Evolutionary conservation across 1,284 basidiomycete species (phyloP), one percentile per base, ranked within the genome.

Genomic region (Sanguinoderma infundibulare): DNA sequence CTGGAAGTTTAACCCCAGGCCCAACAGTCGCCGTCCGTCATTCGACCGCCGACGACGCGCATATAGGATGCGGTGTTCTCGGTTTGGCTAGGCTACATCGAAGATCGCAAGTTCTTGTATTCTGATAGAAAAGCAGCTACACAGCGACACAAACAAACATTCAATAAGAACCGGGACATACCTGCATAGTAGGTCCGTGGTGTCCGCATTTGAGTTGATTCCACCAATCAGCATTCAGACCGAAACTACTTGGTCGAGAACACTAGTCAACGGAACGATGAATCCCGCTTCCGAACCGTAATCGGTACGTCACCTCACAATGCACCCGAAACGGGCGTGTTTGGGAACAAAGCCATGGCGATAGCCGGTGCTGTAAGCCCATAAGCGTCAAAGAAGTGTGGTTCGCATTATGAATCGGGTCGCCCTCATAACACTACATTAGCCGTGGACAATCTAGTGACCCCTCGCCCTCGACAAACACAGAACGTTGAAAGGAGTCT

Each of bases 401-500:
- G 36, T 34, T 60, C 35, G 44, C 55, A 60, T 62, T 62, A 62
- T 53, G 47, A 44, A 49, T 42, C 36, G 42, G 20, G 40, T 38
- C 30, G 46, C 30, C 12, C 22, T 53, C 55, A 62, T 52, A 60
- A 60, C 34, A 50, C 62, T 60, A 52, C 24, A 61, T 63, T 58
- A 63, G 42, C n/a, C 40, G 50, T 15, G 36, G 53, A 51, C 40
- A 58, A 26, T 44, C 52, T 44, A 22, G 35, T 53, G 30, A 50
- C 55, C n/a, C n/a, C n/a, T n/a, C n/a, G n/a, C n/a, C 38, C 53
- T 51, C 24, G 24, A 44, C 36, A 53, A 15, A 39, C 55, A 53
- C 53, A 54, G 49, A 51, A 47, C 46, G 24, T 3, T 26, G n/a
- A 53, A 46, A 22, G n/a, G 35, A 17, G 46, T 54, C 64, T 79